Evolutionary conservation across 257 asterid species (phyloP).

Genomic region (Lantana camara): DNA sequence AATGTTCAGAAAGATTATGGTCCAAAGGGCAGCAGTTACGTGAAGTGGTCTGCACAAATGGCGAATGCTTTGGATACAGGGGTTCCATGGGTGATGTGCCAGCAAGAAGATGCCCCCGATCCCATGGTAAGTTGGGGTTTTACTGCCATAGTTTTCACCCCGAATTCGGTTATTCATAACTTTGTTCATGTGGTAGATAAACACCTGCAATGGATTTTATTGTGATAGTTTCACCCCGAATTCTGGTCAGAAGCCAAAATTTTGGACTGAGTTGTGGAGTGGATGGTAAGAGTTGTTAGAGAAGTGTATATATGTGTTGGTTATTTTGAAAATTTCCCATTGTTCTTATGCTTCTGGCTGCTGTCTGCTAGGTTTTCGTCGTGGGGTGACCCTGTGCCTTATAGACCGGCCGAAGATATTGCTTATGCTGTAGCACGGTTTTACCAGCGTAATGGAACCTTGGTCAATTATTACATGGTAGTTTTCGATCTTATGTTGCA

Average conservation of each 20-base stretch:
- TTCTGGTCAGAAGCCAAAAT: slow-evolving; percentile 58
- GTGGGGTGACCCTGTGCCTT: slow-evolving; percentile 48
- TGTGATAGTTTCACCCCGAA: slow-evolving; percentile 76
- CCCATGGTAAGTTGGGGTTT: slow-evolving; percentile 67
- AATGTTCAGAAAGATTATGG: slow-evolving; percentile 56
- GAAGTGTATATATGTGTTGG: no score
- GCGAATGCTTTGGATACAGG: slow-evolving; percentile 61
- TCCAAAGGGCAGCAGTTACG: slow-evolving; percentile 50
- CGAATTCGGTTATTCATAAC: no score
- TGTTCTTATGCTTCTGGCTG: no score
- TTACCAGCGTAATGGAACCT: slow-evolving; percentile 73
- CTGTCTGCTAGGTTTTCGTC: slow-evolving; percentile 23
- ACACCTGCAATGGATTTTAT: slow-evolving; percentile 84
- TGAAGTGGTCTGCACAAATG: slow-evolving; percentile 76
- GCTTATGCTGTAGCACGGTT: slow-evolving; percentile 77
- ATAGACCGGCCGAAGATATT: slow-evolving; percentile 77
- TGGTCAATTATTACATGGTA: slow-evolving; percentile 86
- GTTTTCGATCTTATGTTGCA: background rate
- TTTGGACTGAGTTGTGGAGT: slow-evolving; percentile 83
- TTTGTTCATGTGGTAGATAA: slow-evolving; percentile 39
- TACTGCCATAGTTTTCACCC: no score
- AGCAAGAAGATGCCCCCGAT: slow-evolving; percentile 75
- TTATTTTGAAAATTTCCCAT: no score
- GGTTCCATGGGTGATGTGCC: slow-evolving; percentile 89
- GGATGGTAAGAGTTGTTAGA: slow-evolving; percentile 55